A percentile compares a stretch with the other conserved stretches of the same genome.
Conservation (phyloP, 441 rosid species). For the Gossypium lobatum region DNA sequence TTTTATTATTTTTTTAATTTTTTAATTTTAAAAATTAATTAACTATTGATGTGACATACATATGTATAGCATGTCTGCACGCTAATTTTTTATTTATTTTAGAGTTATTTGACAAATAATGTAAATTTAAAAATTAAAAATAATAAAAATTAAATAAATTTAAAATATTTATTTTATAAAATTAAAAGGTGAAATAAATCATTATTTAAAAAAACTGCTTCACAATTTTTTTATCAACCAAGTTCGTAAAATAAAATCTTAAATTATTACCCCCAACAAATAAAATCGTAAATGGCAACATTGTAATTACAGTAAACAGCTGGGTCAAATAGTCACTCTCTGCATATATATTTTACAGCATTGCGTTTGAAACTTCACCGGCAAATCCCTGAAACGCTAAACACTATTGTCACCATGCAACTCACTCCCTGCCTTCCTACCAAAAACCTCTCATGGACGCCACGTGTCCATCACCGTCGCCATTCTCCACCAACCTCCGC, state of each 20-base stretch:
- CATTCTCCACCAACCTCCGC: background rate
- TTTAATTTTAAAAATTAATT: no score
- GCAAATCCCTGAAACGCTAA: background rate
- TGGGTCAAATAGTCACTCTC: background rate
- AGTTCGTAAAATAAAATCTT: background rate
- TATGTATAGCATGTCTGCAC: no score
- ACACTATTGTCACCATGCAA: conserved; percentile 20
- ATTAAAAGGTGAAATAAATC: background rate
- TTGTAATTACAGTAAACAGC: background rate
- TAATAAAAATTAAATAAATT: no score
- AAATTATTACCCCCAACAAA: no score
- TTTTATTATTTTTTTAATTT: no score
- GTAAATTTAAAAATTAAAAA: no score
- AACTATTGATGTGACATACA: no score
- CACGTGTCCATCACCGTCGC: background rate
- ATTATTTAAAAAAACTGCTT: no score
- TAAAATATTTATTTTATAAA: background rate
- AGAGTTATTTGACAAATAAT: no score
- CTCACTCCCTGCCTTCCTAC: conserved; percentile 17
- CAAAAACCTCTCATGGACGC: conserved; percentile 11
- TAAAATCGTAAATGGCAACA: background rate
- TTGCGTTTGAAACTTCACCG: no score
- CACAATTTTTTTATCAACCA: background rate
- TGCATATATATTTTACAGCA: background rate
- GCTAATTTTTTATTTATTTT: no score